phyloP scores from a whole-genome alignment of 2,329 filamentous ascomycete genomes.

The Fusarium sp. region DNA sequence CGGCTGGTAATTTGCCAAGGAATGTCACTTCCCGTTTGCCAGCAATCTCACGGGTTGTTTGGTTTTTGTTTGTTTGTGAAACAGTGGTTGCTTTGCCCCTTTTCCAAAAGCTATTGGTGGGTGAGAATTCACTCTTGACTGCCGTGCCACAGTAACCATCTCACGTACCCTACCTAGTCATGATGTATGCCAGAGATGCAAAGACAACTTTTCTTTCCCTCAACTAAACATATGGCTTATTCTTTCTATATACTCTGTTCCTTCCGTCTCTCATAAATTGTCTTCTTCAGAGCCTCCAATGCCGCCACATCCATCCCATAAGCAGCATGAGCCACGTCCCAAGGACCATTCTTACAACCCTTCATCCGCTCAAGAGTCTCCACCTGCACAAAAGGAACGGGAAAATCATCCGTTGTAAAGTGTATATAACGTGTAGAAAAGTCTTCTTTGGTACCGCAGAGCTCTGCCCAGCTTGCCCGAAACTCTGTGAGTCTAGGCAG shows the following conservation, averaged over 20 bases:
- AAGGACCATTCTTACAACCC: not conserved
- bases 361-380: not conserved
- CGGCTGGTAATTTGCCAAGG: not conserved
- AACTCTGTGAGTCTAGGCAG: not conserved
- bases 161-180: not conserved
- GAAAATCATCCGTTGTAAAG: not conserved
- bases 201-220: not conserved
- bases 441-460: not conserved
- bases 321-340: not conserved
- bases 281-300: not conserved
- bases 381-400: not conserved
- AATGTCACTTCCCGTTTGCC: not conserved
- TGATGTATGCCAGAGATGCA: not conserved
- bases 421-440: not conserved
- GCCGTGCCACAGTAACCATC: not conserved
- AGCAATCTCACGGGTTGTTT: not conserved
- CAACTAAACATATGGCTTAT: too few relatives aligned
- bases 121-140: too few relatives aligned
- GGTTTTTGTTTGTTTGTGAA: not conserved
- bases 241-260: too few relatives aligned
- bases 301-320: not conserved
- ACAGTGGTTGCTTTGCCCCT: not conserved
- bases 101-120: too few relatives aligned
- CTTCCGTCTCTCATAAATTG: not conserved
- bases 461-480: not conserved